Evolutionary conservation across 768 basidiomycete genomes (phyloP).

Genomic region (Rhodotorula paludigena): DNA sequence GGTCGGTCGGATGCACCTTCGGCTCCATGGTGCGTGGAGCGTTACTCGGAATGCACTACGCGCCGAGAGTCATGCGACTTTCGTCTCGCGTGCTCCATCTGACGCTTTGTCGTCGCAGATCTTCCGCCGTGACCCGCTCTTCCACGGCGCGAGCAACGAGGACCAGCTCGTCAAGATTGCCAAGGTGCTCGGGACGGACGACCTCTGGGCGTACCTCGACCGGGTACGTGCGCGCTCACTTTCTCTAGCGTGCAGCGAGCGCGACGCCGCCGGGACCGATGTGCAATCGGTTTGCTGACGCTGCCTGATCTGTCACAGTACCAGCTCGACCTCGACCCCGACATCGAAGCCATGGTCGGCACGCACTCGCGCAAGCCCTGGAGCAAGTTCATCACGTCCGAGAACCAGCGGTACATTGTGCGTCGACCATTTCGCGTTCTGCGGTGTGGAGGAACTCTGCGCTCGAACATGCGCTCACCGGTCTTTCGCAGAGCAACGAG

Average conservation of each 20-base stretch:
- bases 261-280: no score
- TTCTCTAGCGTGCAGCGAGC: no score
- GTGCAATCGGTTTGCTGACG: no score
- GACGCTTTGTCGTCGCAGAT: slow-evolving; percentile 62
- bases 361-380: slow-evolving; percentile 69
- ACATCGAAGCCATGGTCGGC: slow-evolving; percentile 88
- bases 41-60: no score
- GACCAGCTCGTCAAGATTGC: slow-evolving; percentile 97
- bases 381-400: slow-evolving; percentile 89
- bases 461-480: neutral
- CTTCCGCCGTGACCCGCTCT: slow-evolving; percentile 98
- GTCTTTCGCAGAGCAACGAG: slow-evolving; percentile 83
- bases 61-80: no score
- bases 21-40: slow-evolving; percentile 85
- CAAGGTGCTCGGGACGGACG: slow-evolving; percentile 95
- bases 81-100: neutral
- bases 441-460: no score
- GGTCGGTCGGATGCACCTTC: slow-evolving; percentile 98
- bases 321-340: slow-evolving; percentile 88
- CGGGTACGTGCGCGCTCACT: slow-evolving; percentile 54
- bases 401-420: no score
- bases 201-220: slow-evolving; percentile 83
- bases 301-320: no score
- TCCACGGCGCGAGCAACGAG: slow-evolving; percentile 68
- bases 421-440: no score